Evolutionary conservation across 805 yeast species (phyloP), one percentile per base, ranked within the genome.

Genomic region (Priceomyces fermenticarens): DNA sequence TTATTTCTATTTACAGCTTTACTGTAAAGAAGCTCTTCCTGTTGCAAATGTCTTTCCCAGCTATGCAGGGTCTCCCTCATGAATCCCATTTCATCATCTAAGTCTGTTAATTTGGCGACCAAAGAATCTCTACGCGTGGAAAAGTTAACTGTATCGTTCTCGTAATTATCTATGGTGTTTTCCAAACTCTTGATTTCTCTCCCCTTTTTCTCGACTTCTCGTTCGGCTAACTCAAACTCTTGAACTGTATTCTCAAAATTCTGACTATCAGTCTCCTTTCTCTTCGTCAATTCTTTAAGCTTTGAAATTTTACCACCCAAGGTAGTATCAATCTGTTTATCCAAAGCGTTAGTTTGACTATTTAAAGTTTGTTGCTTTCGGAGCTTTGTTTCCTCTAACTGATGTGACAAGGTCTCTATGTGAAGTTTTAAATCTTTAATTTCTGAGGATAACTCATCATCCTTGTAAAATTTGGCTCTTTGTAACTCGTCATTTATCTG

Each of bases 401-500:
- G 47, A 6, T 30, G 27, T 1, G 35, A 16, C 11, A 55, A 25
- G 4, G 34, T 30, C 4, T 44, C 35, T 11, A 44, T 35, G 34
- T 47, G 38, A 3, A 17, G 28, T 26, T 55, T 40, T 11, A 65
- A 40, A 0, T 43, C 36, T 3, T 37, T 30, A 10, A 62, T 51
- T 26, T 60, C 56, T 7, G 43, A 32, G 10, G 45, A 12, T 4
- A 51, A 14, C 3, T 48, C 50, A 5, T 55, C 56, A 44, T 62
- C 64, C 11, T 52, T 46, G 35, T 46, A 58, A 14, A 38, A 37
- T 25, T 51, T 45, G 0, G 68, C 66, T 3, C 48, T 42, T 12
- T 56, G 49, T 3, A 72, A 45, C 39, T 66, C 69, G 16, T 59
- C 46, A n/a, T 59, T 54, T 29, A 69, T 45, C 36, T 70, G 67